A percentile compares a stretch with the other conserved stretches of the same genome.
phyloP scores from a whole-genome alignment of 2,329 filamentous ascomycete species.

The Colletotrichum salicis region DNA sequence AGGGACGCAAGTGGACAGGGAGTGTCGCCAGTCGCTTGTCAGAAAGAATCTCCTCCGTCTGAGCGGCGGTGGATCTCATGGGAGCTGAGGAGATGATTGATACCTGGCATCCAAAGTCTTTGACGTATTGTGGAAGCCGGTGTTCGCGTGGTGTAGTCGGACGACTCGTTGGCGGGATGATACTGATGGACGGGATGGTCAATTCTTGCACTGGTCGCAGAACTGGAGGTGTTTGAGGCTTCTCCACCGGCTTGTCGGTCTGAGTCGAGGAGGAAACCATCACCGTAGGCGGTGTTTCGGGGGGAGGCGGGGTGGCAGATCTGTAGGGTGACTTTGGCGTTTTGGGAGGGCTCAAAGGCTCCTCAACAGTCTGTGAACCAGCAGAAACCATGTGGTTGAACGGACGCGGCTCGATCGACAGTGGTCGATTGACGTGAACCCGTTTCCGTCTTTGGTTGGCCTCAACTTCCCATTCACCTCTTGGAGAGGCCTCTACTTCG shows the following conservation, averaged over 20 bases:
- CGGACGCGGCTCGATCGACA: slow-evolving; percentile 58
- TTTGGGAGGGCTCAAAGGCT: slow-evolving; percentile 72
- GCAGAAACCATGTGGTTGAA: slow-evolving; percentile 70
- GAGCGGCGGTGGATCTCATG: slow-evolving; percentile 68
- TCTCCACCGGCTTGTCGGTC: slow-evolving; percentile 57
- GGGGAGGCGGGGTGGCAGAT: slow-evolving; percentile 53
- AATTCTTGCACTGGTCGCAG: slow-evolving; percentile 47
- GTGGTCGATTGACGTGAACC: slow-evolving; percentile 64
- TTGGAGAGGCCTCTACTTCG: slow-evolving; percentile 56
- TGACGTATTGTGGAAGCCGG: slow-evolving; percentile 82
- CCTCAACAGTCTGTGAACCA: slow-evolving; percentile 70
- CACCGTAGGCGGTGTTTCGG: slow-evolving; percentile 45
- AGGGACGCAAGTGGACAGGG: slow-evolving; percentile 82
- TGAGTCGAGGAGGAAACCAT: slow-evolving; percentile 71
- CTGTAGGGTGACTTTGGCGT: slow-evolving; percentile 67
- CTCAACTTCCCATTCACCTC: slow-evolving; percentile 64
- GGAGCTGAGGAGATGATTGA: slow-evolving; percentile 61
- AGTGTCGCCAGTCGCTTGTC: slow-evolving; percentile 81
- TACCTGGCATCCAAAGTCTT: slow-evolving; percentile 86
- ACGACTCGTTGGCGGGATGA: slow-evolving; percentile 86
- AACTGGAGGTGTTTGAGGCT: slow-evolving; percentile 35
- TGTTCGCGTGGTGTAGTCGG: slow-evolving; percentile 82
- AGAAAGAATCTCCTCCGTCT: slow-evolving; percentile 91
- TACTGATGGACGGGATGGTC: slow-evolving; percentile 85
- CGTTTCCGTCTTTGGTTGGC: slow-evolving; percentile 80